Percentiles rank a stretch among this genome's conserved stretches.
phyloP scores from a whole-genome alignment of 352 stramenopile species.

The Phytophthora parvispora region DNA sequence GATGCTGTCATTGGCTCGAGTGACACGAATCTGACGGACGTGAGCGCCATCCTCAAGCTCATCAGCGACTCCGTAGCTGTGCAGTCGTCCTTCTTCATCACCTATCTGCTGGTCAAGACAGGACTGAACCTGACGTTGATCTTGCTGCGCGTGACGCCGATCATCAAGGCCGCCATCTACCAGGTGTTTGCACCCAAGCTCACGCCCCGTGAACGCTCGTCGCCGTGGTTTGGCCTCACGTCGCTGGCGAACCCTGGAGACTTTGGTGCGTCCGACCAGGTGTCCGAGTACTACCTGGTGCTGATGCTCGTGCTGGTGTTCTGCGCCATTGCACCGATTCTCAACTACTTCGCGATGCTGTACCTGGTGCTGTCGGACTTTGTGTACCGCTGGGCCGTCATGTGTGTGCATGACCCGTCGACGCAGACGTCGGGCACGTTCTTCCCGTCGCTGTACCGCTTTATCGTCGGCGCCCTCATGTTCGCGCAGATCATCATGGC shows the following conservation, averaged over 20 bases:
- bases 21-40: constrained; percentile 53
- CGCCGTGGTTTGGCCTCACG: constrained; percentile 75
- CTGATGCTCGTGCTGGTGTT: constrained; percentile 86
- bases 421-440: constrained; percentile 73
- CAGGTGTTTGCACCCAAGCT: constrained; percentile 79
- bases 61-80: constrained; percentile 75
- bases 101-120: constrained; percentile 83
- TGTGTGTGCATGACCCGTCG: constrained; percentile 82
- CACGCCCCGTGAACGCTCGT: constrained; percentile 77
- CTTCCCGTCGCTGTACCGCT: constrained; percentile 87
- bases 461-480: constrained; percentile 80
- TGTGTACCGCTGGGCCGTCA: constrained; percentile 75
- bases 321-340: constrained; percentile 75
- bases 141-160: constrained; percentile 79
- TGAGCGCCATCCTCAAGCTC: constrained; percentile 55
- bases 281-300: constrained; percentile 80
- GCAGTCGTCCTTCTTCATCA: constrained; percentile 88
- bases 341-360: constrained; percentile 79
- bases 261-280: constrained; percentile 64
- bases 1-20: constrained; percentile 69
- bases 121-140: constrained; percentile 72
- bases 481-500: constrained; percentile 88
- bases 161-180: constrained; percentile 86
- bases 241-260: constrained; percentile 69
- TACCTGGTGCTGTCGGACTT: constrained; percentile 84